Evolutionary conservation across 75 land plant genomes (phyloP).

Genomic region (Chamaecyparis obtusa): DNA sequence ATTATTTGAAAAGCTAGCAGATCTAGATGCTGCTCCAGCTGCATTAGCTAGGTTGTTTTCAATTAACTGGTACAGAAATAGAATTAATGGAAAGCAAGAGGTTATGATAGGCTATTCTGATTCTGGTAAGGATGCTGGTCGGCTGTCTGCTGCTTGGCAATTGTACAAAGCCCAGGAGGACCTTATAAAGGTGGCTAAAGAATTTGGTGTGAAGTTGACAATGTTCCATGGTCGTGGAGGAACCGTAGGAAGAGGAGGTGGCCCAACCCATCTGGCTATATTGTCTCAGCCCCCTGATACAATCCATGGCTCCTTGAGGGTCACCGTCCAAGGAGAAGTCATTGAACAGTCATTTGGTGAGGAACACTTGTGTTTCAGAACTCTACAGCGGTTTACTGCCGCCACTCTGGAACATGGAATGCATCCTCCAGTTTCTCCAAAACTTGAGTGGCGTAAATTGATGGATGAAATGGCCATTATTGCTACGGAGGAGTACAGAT

Average conservation of each 20-base stretch:
- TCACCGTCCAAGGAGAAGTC: conserved; percentile 94
- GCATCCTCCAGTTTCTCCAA: conserved; percentile 82
- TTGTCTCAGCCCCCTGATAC: conserved; percentile 95
- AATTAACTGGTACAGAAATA: conserved; percentile 81
- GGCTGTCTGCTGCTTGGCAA: conserved; percentile 89
- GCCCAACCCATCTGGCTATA: conserved; percentile 96
- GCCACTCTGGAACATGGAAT: conserved; percentile 96
- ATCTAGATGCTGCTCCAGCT: conserved; percentile 87
- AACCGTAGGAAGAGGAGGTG: conserved; percentile 94
- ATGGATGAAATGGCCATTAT: conserved; percentile 88
- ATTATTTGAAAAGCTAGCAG: conserved; percentile 89
- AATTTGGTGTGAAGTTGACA: conserved; percentile 80
- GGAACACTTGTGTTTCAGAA: conserved; percentile 84
- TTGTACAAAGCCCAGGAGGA: conserved; percentile 86
- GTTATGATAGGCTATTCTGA: conserved; percentile 97
- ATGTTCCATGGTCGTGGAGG: conserved; percentile 98
- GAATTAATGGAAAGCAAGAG: conserved; percentile 91
- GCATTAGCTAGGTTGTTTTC: conserved; percentile 75
- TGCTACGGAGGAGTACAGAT: conserved; percentile 78
- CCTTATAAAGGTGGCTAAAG: conserved; percentile 73
- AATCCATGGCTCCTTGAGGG: conserved; percentile 83
- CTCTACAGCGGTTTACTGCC: conserved; percentile 86
- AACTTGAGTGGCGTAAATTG: conserved; percentile 85
- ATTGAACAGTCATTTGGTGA: conserved; percentile 92
- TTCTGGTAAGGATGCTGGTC: conserved; percentile 95